Conservation (phyloP, 257 asterid species). For the Parsonsia alboflavescens region DNA sequence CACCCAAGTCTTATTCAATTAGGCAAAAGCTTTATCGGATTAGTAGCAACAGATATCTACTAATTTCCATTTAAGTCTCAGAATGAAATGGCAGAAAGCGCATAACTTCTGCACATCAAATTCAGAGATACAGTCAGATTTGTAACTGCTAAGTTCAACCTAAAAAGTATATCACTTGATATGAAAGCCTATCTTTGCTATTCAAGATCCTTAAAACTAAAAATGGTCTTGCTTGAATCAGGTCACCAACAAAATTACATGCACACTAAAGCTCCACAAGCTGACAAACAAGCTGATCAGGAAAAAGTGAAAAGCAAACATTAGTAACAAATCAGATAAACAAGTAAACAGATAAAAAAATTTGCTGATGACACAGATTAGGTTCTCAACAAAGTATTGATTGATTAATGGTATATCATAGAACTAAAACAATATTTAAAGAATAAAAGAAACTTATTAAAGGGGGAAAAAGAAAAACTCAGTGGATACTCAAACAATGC, state of each 20-base stretch:
- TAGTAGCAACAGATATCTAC: neutral
- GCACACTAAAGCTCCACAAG: neutral
- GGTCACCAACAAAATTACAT: neutral
- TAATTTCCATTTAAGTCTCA: neutral
- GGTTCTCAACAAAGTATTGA: neutral
- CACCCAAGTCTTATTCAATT: neutral
- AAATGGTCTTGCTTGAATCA: neutral
- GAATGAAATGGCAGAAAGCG: neutral
- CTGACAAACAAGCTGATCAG: neutral
- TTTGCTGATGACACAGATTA: neutral
- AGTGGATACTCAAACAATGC: neutral
- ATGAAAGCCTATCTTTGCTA: too few relatives aligned
- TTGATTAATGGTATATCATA: neutral
- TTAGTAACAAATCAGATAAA: neutral
- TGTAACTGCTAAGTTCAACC: too few relatives aligned
- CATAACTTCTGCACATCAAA: neutral
- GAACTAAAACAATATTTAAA: neutral
- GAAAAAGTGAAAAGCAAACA: neutral
- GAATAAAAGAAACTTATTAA: neutral
- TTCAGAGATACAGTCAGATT: neutral
- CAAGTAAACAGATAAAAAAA: neutral
- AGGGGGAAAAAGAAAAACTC: neutral
- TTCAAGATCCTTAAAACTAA: neutral
- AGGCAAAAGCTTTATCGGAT: neutral
- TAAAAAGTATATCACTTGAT: too few relatives aligned